Conservation (phyloP, 345 rosid species). For the Pugionium cornutum region DNA sequence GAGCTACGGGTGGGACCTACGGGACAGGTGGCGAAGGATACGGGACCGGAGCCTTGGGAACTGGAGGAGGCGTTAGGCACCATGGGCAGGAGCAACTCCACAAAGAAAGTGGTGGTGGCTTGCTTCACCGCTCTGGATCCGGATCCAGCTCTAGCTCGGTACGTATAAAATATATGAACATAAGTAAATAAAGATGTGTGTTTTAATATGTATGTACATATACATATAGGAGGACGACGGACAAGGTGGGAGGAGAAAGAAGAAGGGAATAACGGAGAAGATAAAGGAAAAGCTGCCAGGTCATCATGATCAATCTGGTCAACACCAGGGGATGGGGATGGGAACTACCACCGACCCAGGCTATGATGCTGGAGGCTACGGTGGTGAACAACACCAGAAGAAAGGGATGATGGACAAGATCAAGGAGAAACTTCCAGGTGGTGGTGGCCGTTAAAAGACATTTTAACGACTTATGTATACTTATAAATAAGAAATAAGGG, state of each 20-base stretch:
- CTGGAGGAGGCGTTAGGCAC: slow-evolving; percentile 37
- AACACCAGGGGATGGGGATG: slow-evolving; percentile 31
- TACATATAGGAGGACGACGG: slow-evolving; percentile 65
- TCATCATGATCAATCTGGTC: slow-evolving; percentile 42
- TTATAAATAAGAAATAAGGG: slow-evolving; percentile 19
- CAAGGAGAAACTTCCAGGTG: slow-evolving; percentile 67
- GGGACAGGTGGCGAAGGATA: slow-evolving; percentile 39
- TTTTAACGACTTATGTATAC: not conserved
- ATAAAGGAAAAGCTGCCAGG: slow-evolving; percentile 63
- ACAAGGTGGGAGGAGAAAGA: slow-evolving; percentile 68
- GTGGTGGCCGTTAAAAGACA: slow-evolving; percentile 33
- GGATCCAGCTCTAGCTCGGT: slow-evolving; percentile 62
- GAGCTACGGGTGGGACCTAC: slow-evolving; percentile 31
- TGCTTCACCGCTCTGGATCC: slow-evolving; percentile 57
- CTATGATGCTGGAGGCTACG: slow-evolving; percentile 27
- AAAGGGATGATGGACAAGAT: slow-evolving; percentile 68
- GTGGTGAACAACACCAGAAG: slow-evolving; percentile 62
- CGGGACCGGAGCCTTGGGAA: slow-evolving; percentile 37
- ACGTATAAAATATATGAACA: not conserved
- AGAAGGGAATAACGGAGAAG: slow-evolving; percentile 59
- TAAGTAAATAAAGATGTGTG: not conserved
- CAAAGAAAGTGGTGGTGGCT: slow-evolving; percentile 34
- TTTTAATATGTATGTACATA: no score
- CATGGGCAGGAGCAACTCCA: slow-evolving; percentile 35
- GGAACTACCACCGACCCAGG: slow-evolving; percentile 37